Base-by-base conservation (phyloP, 495 filamentous ascomycete species). In the Penicillium manginii region DNA sequence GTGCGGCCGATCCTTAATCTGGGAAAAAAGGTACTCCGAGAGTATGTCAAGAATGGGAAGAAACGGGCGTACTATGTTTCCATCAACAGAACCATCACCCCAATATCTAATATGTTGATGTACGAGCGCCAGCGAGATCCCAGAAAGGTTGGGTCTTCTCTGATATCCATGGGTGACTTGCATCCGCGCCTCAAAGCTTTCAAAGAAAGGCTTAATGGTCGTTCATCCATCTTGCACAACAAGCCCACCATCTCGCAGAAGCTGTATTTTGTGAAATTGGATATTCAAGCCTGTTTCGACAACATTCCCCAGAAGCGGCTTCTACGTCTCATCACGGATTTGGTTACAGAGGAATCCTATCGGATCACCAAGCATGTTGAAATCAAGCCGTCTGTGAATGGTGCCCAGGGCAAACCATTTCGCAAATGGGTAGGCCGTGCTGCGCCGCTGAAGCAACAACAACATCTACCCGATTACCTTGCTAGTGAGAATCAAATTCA, bases 251-350 rank as follows among this genome's bases (percentile, higher is more conserved):
- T 21, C 22, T 47, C 63, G 11, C 64, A 66, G 10, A 70, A 65
- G 15, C 66, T 92, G 9, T 97, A 88, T 68, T 97, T 98, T 64
- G 92, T 88, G 40, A 98, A 98, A 70, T 77, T 96, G 14, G 94
- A 98, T 70, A 91, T 97, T 26, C 81, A 91, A 69, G 84, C 91
- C 9, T 96, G 94, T 53, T 98, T 97, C 69, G 94, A 98, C 68
- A 96, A 91, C 0, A 97, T 98, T 47, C 94, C 94, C 0, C 96
- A 98, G 64, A 65, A 80, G 37, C 80, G 80, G 4, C 75, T 97
- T n/a, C 63, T 98, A 50, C 60, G 69, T 21, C 70, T 97, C 15
- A 81, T 96, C 47, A 72, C 83, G 17, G 72, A 75, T 2, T 77
- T 97, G 18, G 78, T 89, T 17, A 81, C 83, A 7, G 81, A 89